Evolutionary conservation across 2,329 filamentous ascomycete species (phyloP), one percentile per base, ranked within the genome.

Genomic region (Helotiales sp.): DNA sequence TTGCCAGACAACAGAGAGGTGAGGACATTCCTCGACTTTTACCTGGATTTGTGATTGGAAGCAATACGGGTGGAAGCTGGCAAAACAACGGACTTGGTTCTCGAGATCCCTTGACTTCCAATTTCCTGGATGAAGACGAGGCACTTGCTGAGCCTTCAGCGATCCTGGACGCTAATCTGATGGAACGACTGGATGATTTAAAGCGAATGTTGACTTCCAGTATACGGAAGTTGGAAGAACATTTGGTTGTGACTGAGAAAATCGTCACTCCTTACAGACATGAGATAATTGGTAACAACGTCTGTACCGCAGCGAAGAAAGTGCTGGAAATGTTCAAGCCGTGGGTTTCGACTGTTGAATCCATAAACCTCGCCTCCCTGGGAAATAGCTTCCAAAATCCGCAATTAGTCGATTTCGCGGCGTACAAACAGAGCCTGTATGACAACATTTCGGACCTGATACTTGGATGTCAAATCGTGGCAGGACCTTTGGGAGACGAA

Each of bases 1-100:
- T 98, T 47, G 95, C 95, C 15, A 86, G 91, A 66, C 91, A 96
- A 72, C 95, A 98, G 73, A 84, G 93, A 57, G 93, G 93, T 56
- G 93, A 97, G 70, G 90, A 95, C 38, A 96, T 98, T 54, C 91
- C 91, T 15, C 87, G 95, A n/a, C 80, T 98, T 2, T 88, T 96
- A 55, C 95, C 95, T 17, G 95, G 95, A 1, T 99, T 99, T 71
- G 88, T 98, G 30, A 85, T 93, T 60, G 91, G 93, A 29, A 96
- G 90, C 72, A 85, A 81, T 42, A 83, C 85, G 4, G 93, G 93
- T 48, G 95, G 93, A 34, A 93, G 87, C 72, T 99, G 95, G 95
- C 90, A 88, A 67, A 88, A 87, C 66, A 88, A 88, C 76, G 77
- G 83, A 57, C 73, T 85, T 1, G 82, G 83, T 3, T 79, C 84